Percentiles rank a stretch among this genome's conserved stretches.
Evolutionary conservation across 1,139 yeast genomes (phyloP).

Genomic region (Hansenula anomala): DNA sequence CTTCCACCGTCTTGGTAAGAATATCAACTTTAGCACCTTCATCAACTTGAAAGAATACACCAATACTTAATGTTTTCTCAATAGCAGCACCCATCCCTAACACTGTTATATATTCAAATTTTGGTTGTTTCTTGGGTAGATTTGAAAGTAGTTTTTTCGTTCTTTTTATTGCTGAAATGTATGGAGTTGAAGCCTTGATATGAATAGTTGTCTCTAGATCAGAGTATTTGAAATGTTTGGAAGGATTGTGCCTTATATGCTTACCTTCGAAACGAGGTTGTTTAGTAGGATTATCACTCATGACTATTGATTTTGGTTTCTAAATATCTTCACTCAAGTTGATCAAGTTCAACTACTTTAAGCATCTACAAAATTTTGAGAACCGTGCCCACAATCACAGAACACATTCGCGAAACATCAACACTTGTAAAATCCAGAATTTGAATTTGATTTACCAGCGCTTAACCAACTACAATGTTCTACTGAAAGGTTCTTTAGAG

Average conservation of each 20-base stretch:
- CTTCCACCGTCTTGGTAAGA: conserved; percentile 53
- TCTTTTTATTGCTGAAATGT: conserved; percentile 55
- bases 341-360: too few species aligned
- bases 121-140: conserved; percentile 30
- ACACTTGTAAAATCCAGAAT: too few species aligned
- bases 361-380: too few species aligned
- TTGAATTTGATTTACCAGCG: too few species aligned
- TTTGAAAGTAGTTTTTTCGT: conserved; percentile 40
- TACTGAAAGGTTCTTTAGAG: too few species aligned
- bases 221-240: conserved; percentile 28
- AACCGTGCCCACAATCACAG: too few species aligned
- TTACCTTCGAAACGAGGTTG: conserved; percentile 19
- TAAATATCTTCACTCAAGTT: background rate
- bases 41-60: conserved; percentile 44
- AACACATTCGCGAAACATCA: too few species aligned
- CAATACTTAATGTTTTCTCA: conserved; percentile 49
- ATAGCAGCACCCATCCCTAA: conserved; percentile 70
- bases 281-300: conserved; percentile 1
- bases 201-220: conserved; percentile 46
- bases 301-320: background rate
- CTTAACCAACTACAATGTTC: too few species aligned
- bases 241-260: conserved; percentile 45
- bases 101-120: conserved; percentile 41
- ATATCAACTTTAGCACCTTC: conserved; percentile 45
- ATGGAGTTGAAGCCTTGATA: conserved; percentile 58